Evolutionary conservation across 2,329 filamentous ascomycete species (phyloP), one percentile per base, ranked within the genome.

Genomic region (Cladophialophora carrionii): DNA sequence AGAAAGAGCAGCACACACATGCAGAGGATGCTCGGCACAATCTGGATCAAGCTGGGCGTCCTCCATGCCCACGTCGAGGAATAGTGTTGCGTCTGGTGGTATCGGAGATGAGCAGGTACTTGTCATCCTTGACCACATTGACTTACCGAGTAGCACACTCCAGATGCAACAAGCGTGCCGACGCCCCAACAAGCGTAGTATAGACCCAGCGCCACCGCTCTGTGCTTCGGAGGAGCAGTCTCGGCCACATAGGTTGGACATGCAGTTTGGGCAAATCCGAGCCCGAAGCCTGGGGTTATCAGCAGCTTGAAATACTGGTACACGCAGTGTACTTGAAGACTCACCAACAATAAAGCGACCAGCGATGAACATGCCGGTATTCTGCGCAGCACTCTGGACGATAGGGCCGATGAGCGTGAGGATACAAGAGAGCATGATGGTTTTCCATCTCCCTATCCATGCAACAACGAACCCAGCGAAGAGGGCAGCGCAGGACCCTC

Each of bases 361-460:
- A 7, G 82, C 79, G 62, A 81, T 80, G 72, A 82, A 86, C 85
- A 87, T 85, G 12, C 78, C 76, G 20, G 86, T 75, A 57, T 83
- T 80, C 66, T 83, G 80, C 17, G 87, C 84, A 22, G 84, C 81
- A 26, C 82, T 79, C 73, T 89, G 87, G 1, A 90, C 79, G 46
- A 81, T 78, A 0, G 84, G 85, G 7, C 87, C 88, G 29, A 89
- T 51, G 3, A 82, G 72, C 72, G 85, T 86, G 71, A 89, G 83
- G 14, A 80, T 67, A 6, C 85, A 52, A 8, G 60, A 54, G 22
- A 43, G 48, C 24, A 70, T 66, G 34, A 76, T 65, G 3, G 63
- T 70, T 53, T 67, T 63, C 51, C 68, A 67, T 14, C 75, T 68
- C 29, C 75, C 75, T 10, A 68, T 58, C 65, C 65, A 69, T 63